Percentiles rank a stretch among this genome's conserved stretches.
Conservation (phyloP, 2,329 filamentous ascomycete species). For the Orbilia brochopaga region DNA sequence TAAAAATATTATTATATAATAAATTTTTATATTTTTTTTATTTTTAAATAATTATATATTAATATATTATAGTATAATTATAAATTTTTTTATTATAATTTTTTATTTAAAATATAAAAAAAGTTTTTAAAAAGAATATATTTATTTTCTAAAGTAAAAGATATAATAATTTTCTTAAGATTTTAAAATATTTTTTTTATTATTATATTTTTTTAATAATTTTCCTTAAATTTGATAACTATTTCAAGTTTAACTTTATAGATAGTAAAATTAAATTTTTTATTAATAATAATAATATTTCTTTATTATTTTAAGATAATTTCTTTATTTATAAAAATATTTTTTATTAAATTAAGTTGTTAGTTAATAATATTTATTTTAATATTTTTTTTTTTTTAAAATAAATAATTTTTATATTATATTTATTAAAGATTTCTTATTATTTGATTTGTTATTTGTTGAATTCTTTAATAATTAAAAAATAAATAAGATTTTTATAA, state of each 20-base stretch:
- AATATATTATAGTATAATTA: no score
- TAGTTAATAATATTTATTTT: background rate
- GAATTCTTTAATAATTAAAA: conserved; percentile 1
- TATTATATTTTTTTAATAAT: background rate
- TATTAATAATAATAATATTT: no score
- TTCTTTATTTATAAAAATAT: background rate
- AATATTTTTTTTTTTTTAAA: background rate
- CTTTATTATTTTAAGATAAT: no score
- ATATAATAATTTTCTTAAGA: background rate
- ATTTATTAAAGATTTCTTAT: background rate
- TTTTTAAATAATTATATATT: background rate
- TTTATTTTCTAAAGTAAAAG: background rate
- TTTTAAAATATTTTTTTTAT: background rate
- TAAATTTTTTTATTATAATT: no score
- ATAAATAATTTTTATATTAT: background rate
- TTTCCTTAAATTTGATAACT: no score
- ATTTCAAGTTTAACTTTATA: no score
- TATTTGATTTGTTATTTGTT: no score
- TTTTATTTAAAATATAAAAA: no score
- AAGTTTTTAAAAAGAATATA: no score
- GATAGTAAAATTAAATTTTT: no score
- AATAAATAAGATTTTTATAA: background rate
- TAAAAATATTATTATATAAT: background rate
- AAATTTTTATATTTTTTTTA: background rate
- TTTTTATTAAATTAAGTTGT: background rate